Conservation (phyloP, 2,329 filamentous ascomycete genomes). For the Nemania bipapillata region DNA sequence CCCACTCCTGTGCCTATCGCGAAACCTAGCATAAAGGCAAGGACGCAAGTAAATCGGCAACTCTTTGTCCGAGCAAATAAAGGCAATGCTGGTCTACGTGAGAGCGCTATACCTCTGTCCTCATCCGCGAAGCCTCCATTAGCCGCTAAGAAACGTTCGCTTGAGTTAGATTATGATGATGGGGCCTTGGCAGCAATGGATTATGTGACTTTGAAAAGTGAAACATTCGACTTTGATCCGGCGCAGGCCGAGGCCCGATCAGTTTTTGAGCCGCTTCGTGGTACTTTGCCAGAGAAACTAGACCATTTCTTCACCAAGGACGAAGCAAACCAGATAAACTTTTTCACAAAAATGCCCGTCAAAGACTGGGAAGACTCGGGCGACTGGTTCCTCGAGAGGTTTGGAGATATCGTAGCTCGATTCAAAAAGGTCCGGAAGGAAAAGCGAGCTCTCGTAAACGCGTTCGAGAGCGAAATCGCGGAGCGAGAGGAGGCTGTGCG, state of each 20-base stretch:
- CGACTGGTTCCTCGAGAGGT: constrained; percentile 69
- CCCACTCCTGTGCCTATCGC: constrained; percentile 45
- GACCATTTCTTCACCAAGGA: constrained; percentile 58
- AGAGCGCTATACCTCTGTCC: constrained; percentile 48
- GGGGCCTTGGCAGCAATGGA: constrained; percentile 65
- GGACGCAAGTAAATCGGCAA: constrained; percentile 46
- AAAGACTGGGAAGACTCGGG: constrained; percentile 69
- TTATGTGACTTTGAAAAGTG: constrained; percentile 61
- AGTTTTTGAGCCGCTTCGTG: constrained; percentile 52
- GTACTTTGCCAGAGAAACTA: constrained; percentile 61
- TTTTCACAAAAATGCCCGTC: constrained; percentile 65
- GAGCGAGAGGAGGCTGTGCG: constrained; percentile 65
- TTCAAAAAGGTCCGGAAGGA: constrained; percentile 61
- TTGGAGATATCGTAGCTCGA: constrained; percentile 61
- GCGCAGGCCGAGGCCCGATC: constrained; percentile 56
- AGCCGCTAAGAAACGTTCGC: constrained; percentile 46
- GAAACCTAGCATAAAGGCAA: constrained; percentile 42
- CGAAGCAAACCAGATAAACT: constrained; percentile 57
- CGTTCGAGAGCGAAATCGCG: constrained; percentile 67
- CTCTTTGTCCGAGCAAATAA: constrained; percentile 45
- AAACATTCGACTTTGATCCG: constrained; percentile 69
- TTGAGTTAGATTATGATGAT: constrained; percentile 66
- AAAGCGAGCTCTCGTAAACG: constrained; percentile 62
- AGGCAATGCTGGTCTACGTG: constrained; percentile 38
- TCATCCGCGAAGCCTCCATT: constrained; percentile 41